Evolutionary conservation across 805 yeast species (phyloP), one percentile per base, ranked within the genome.

Genomic region (Myxozyma udenii): DNA sequence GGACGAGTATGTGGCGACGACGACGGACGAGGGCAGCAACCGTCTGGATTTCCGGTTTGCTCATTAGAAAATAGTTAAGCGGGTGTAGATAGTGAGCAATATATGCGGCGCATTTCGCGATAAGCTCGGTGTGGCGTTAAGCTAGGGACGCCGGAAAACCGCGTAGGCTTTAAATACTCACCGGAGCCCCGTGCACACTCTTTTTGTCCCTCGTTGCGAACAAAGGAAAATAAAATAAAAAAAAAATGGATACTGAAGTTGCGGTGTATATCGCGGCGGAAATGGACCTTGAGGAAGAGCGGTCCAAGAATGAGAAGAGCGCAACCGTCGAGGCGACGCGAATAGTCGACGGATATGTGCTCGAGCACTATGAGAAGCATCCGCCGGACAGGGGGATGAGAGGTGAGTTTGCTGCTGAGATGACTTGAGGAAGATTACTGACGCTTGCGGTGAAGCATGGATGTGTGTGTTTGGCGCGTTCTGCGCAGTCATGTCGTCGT

Each of bases 1-100:
- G 57, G 72, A 68, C 2, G 65, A 72, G 1, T 84, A 84, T 64
- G 60, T 73, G 21, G 50, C 46, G 9, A 70, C 63, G 12, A 74
- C 84, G 1, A 69, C 60, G 0, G 85, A 82, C 59, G 68, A 64
- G 28, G 88, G 88, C 4, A 78, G 78, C 59, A 75, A 74, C 61
- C 69, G 89, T 23, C 68, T 84, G 38, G 85, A 84, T 57, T 74
- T 74, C 61, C 56, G 73, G 41, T 75, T 73, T 56, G 66, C 61
- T 45, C 50, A 50, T 24, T 58, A 44, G 44, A 25, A n/a, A n/a
- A n/a, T n/a, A n/a, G n/a, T n/a, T n/a, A n/a, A n/a, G 11, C 11
- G 39, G 14, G 4, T 21, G 18, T 16, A 16, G 12, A 3, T 19
- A 1, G n/a, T n/a, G n/a, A n/a, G n/a, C n/a, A n/a, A n/a, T n/a